Conservation (phyloP, 352 stramenopile genomes). For the Globisporangium perplexum region DNA sequence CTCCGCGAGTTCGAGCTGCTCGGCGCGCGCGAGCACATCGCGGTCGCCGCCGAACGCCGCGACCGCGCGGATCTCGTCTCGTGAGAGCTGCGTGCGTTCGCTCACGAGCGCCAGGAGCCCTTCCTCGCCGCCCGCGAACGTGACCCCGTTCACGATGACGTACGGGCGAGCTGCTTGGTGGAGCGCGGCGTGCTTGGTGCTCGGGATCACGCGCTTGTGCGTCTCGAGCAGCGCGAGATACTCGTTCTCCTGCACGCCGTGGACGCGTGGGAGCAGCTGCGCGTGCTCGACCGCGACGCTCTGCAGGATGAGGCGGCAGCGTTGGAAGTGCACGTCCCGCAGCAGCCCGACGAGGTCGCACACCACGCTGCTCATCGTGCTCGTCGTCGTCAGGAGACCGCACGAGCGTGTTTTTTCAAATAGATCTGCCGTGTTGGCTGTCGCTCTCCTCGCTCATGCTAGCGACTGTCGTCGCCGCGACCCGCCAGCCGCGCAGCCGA, state of each 20-base stretch:
- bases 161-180: slow-evolving; percentile 34
- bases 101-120: slow-evolving; percentile 47
- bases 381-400: too few species aligned
- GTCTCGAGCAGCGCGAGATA: slow-evolving; percentile 38
- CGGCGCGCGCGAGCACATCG: slow-evolving; percentile 11
- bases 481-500: neutral
- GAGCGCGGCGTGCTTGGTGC: slow-evolving; percentile 17
- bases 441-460: too few species aligned
- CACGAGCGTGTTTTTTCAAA: too few species aligned
- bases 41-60: slow-evolving; percentile 37
- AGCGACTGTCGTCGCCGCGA: too few species aligned
- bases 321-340: slow-evolving; percentile 53
- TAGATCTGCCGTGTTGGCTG: too few species aligned
- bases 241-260: slow-evolving; percentile 45
- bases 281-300: slow-evolving; percentile 46
- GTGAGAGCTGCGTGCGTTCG: slow-evolving; percentile 44
- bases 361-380: slow-evolving; percentile 16
- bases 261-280: slow-evolving; percentile 42
- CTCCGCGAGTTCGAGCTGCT: slow-evolving; percentile 36
- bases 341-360: slow-evolving; percentile 61
- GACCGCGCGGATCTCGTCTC: slow-evolving; percentile 42
- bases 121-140: slow-evolving; percentile 53
- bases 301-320: slow-evolving; percentile 51
- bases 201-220: slow-evolving; percentile 27
- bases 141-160: slow-evolving; percentile 39